These are phyloP conservation scores for Scheffersomyces insectosa DNA, from an alignment of 1,139 yeast species.

Conservation along the genomic window DNA sequence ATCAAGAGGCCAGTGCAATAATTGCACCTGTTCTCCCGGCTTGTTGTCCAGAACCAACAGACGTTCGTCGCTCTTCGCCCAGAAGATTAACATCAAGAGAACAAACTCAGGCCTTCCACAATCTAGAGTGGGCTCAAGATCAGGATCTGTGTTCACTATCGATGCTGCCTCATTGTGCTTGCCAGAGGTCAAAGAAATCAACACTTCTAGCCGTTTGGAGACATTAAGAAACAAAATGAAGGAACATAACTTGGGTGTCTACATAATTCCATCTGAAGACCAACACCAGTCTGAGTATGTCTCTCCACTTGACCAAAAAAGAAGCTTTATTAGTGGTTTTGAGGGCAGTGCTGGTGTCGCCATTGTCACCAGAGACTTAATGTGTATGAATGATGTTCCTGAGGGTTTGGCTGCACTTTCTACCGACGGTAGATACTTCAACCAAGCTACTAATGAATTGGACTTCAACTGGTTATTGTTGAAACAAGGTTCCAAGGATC, in stretches of 20 bases:
- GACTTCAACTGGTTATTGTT: conserved; percentile 86
- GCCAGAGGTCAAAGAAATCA: conserved; percentile 45
- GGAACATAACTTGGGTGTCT: conserved; percentile 65
- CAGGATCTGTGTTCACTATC: conserved; percentile 50
- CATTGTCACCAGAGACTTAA: conserved; percentile 70
- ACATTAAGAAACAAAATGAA: conserved; percentile 68
- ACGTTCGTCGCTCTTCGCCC: conserved; percentile 52
- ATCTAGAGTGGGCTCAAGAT: conserved; percentile 35
- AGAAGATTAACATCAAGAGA: conserved; percentile 45
- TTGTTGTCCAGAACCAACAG: conserved; percentile 64
- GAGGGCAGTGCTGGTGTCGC: conserved; percentile 97
- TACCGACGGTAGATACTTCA: conserved; percentile 93
- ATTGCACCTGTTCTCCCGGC: conserved; percentile 85
- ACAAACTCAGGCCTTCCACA: conserved; percentile 20
- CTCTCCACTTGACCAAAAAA: conserved; percentile 73
- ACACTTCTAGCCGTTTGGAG: conserved; percentile 60
- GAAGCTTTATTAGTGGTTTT: conserved; percentile 85
- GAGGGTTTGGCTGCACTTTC: conserved; percentile 77
- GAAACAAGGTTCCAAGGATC: conserved; percentile 74
- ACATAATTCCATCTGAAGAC: conserved; percentile 88
- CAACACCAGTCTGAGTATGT: conserved; percentile 94
- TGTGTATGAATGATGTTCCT: conserved; percentile 56
- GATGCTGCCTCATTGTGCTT: conserved; percentile 47
- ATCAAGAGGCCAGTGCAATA: conserved; percentile 55
- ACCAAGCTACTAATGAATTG: conserved; percentile 85